Evolutionary conservation across 345 rosid genomes (phyloP).

Genomic region (Sonneratia alba): DNA sequence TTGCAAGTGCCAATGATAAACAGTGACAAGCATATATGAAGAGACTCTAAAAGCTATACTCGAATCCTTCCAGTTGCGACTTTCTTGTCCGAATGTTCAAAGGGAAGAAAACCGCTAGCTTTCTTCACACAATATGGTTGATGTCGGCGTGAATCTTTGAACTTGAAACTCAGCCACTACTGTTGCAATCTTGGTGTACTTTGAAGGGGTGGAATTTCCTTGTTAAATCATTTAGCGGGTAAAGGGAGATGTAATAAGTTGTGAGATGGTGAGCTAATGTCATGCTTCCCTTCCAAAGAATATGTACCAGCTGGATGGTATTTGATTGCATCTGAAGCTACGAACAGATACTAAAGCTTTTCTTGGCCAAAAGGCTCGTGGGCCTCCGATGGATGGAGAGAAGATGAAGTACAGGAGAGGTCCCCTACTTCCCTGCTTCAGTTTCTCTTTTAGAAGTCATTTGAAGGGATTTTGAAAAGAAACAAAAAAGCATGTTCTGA

Average conservation of each 20-base stretch:
- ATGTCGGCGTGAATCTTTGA: neutral
- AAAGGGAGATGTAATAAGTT: neutral
- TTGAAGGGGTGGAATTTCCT: neutral
- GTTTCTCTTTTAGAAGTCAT: too few species aligned
- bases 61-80: conserved; percentile 34
- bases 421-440: too few species aligned
- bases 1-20: conserved; percentile 80
- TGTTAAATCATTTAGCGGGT: neutral
- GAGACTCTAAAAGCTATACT: conserved; percentile 65
- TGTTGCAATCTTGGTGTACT: neutral
- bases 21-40: conserved; percentile 68
- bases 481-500: too few species aligned
- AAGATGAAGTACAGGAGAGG: too few species aligned
- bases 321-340: too few species aligned
- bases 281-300: too few species aligned
- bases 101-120: neutral
- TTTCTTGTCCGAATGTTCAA: neutral
- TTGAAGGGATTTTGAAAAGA: too few species aligned
- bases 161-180: neutral
- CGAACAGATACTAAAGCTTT: too few species aligned
- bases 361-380: too few species aligned
- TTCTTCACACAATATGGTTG: neutral
- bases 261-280: neutral
- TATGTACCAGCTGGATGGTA: neutral
- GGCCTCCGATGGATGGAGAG: too few species aligned